Base-by-base conservation (phyloP, 2,329 filamentous ascomycete genomes). In the Arachnomyces sp. region DNA sequence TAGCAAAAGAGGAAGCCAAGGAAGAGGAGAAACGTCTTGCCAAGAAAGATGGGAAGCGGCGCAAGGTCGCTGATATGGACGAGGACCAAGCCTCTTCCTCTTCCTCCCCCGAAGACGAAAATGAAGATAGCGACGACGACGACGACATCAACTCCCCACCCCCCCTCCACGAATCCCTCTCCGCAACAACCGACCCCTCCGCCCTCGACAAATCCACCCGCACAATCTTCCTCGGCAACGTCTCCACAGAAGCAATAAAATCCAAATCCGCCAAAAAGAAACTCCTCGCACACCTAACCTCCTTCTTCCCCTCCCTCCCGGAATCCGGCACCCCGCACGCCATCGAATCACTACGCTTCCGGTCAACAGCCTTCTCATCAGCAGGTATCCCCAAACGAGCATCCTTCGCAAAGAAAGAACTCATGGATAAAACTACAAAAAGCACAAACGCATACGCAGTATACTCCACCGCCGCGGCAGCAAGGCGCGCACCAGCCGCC, bases 381-480 rank as follows among this genome's bases (percentile, higher is more conserved):
- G 56, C 57, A 29, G 76, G 72, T 28, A 75, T 95, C 42, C 92
- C 92, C 36, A 95, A 94, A 67, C 85, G 90, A 47, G 92, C 90
- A n/a, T 84, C 92, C 16, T 96, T 80, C 61, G 92, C 90, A 46
- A 93, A 86, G 53, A 88, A 89, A 59, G 81, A 88, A 16, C 71
- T 96, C 43, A 90, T 95, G 82, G 81, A 85, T 45, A 79, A 86
- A 14, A 98, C 93, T 1, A 92, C 90, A 1, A 86, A 85, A 55
- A 93, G 84, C 46, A 88, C 89, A 43, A 95, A 98, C 59, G 92
- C 92, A 34, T 98, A 98, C 58, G 86, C 76, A 20, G 88, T 98
- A 36, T 95, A 92, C 67, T 82, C 79, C 32, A 86, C 84, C 2
- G 64, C 77, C 1, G 68, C 77, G 7, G 86, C 84, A 2, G 88